Conservation (phyloP, 1,284 basidiomycete species). For the Athelia sp. region DNA sequence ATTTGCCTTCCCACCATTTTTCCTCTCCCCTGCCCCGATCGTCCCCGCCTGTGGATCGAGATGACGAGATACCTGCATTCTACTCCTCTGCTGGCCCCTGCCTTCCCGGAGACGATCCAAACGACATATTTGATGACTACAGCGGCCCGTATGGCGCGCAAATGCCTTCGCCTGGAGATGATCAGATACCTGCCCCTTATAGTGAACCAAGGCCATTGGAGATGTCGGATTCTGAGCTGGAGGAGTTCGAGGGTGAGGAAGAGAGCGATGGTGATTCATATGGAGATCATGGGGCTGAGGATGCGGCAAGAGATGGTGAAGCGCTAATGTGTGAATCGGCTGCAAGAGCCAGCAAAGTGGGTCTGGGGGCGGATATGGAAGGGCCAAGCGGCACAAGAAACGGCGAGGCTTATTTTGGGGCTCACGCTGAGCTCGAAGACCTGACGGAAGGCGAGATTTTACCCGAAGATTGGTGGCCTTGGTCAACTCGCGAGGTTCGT, state of each 20-base stretch:
- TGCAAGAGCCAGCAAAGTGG: no score
- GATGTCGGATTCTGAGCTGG: background rate
- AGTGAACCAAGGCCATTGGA: background rate
- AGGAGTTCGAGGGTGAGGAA: background rate
- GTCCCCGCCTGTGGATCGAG: background rate
- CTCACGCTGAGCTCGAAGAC: background rate
- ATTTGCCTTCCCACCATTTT: background rate
- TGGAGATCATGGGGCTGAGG: no score
- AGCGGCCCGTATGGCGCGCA: background rate
- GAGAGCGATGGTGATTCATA: background rate
- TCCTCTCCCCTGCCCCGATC: background rate
- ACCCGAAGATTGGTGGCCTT: constrained; percentile 1
- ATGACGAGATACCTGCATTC: background rate
- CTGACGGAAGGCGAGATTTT: background rate
- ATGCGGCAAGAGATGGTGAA: no score
- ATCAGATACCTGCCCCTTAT: no score
- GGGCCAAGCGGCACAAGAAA: no score
- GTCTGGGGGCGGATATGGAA: no score
- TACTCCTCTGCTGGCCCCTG: background rate
- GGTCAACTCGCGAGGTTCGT: background rate
- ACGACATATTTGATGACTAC: background rate
- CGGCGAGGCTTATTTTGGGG: background rate
- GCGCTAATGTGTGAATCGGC: no score
- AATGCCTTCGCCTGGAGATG: no score
- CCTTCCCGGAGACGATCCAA: background rate